Conservation (phyloP, 345 rosid genomes). For the Excoecaria cochinchinensis region DNA sequence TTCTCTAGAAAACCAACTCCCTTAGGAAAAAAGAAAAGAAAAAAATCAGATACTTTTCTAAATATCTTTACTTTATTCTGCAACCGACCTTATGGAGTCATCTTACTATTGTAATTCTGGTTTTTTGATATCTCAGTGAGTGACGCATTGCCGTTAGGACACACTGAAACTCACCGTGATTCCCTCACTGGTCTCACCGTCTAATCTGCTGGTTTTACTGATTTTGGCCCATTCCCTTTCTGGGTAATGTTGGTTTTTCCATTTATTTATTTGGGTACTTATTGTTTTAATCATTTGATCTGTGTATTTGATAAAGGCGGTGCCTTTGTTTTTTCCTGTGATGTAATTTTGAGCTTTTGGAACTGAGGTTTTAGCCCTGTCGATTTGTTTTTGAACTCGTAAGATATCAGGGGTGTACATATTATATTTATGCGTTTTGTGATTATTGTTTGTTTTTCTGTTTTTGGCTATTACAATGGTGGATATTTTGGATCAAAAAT, state of each 20-base stretch:
- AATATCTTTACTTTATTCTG: neutral
- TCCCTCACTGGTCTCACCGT: slow-evolving; percentile 37
- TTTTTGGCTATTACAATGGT: neutral
- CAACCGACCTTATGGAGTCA: neutral
- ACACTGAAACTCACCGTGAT: slow-evolving; percentile 7
- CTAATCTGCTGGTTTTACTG: slow-evolving; percentile 10
- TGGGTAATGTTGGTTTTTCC: slow-evolving; percentile 26
- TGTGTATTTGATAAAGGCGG: slow-evolving; percentile 17
- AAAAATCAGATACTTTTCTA: slow-evolving; percentile 19
- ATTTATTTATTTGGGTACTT: slow-evolving; percentile 25
- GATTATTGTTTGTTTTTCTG: neutral
- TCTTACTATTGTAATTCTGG: neutral
- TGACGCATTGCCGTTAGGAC: slow-evolving; percentile 2
- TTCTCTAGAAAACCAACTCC: slow-evolving; percentile 25
- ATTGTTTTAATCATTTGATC: slow-evolving; percentile 4
- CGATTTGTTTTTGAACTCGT: slow-evolving; percentile 10
- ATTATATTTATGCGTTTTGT: neutral
- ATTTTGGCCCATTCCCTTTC: slow-evolving; percentile 25
- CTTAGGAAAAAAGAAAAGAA: neutral
- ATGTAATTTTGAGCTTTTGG: slow-evolving; percentile 23
- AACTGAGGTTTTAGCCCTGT: slow-evolving; percentile 19
- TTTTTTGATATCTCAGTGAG: neutral
- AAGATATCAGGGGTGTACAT: neutral
- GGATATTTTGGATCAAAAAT: slow-evolving; percentile 17
- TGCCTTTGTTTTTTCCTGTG: slow-evolving; percentile 11